Conservation (phyloP, 1,284 basidiomycete species). For the Apiotrichum veenhuisii region DNA sequence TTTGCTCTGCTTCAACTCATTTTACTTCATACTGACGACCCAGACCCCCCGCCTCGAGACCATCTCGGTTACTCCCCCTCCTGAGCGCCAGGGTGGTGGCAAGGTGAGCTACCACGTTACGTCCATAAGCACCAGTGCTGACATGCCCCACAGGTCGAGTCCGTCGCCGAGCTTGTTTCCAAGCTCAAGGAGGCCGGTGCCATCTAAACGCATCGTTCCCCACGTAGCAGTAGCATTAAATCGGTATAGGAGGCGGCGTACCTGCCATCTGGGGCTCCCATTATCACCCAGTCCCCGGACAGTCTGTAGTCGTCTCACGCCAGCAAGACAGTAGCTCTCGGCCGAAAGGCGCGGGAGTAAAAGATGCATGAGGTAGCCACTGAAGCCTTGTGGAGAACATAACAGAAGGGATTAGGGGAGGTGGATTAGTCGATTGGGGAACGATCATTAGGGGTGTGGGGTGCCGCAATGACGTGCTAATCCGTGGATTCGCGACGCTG, state of each 20-base stretch:
- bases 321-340: background rate
- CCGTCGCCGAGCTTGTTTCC: conserved; percentile 81
- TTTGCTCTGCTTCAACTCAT: too few relatives aligned
- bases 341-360: conserved; percentile 3
- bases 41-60: conserved; percentile 73
- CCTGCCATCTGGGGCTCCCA: background rate
- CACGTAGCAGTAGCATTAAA: background rate
- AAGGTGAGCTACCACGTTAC: conserved; percentile 61
- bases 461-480: background rate
- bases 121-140: background rate
- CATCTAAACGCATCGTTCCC: conserved; percentile 37
- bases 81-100: conserved; percentile 82
- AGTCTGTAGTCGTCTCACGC: background rate
- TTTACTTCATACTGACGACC: conserved; percentile 13
- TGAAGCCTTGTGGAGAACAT: too few relatives aligned
- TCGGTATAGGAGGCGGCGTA: background rate
- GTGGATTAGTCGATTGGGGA: too few relatives aligned
- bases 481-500: too few relatives aligned
- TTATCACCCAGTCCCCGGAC: background rate
- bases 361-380: conserved; percentile 2
- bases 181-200: conserved; percentile 91
- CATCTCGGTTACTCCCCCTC: conserved; percentile 85
- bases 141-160: conserved; percentile 58
- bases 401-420: too few relatives aligned
- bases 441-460: too few relatives aligned